Conservation (phyloP, 1,284 basidiomycete genomes). For the Phenoliferia sp. region DNA sequence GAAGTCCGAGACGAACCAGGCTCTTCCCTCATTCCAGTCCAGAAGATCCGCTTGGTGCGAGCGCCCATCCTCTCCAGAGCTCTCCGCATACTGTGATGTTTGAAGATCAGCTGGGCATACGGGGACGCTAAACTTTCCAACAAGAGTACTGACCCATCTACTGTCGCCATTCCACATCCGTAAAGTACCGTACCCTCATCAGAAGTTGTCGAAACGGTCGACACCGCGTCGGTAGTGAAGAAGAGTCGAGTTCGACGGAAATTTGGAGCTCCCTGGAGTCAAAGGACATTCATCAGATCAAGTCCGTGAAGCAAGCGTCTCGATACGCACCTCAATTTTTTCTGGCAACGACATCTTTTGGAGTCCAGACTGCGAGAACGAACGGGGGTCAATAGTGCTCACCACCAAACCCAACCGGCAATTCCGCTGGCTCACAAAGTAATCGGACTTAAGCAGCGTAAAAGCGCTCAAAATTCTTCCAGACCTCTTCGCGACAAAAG, state of each 20-base stretch:
- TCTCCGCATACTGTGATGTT: conserved; percentile 65
- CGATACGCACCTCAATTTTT: conserved; percentile 61
- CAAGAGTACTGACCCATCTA: conserved; percentile 61
- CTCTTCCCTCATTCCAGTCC: conserved; percentile 93
- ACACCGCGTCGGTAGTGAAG: neutral
- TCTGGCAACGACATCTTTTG: conserved; percentile 94
- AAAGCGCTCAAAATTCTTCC: conserved; percentile 86
- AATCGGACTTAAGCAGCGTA: conserved; percentile 82
- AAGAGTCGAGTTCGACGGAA: conserved; percentile 75
- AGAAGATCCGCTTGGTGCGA: conserved; percentile 66
- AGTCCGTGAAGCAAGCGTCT: neutral
- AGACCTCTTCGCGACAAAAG: conserved; percentile 75
- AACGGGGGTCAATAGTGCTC: neutral
- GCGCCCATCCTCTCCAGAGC: conserved; percentile 79
- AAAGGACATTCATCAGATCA: neutral
- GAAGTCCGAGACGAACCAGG: conserved; percentile 51
- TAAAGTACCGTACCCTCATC: conserved; percentile 20
- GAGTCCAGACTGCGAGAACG: conserved; percentile 42
- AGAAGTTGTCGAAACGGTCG: conserved; percentile 1
- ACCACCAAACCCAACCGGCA: conserved; percentile 51
- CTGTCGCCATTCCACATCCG: conserved; percentile 87
- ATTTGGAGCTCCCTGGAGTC: conserved; percentile 66
- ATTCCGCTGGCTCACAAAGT: conserved; percentile 10
- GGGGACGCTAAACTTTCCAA: too few relatives aligned
- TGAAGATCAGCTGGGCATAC: too few relatives aligned